phyloP scores from a whole-genome alignment of 176 grass and related monocot genomes.

The Zizania latifolia region DNA sequence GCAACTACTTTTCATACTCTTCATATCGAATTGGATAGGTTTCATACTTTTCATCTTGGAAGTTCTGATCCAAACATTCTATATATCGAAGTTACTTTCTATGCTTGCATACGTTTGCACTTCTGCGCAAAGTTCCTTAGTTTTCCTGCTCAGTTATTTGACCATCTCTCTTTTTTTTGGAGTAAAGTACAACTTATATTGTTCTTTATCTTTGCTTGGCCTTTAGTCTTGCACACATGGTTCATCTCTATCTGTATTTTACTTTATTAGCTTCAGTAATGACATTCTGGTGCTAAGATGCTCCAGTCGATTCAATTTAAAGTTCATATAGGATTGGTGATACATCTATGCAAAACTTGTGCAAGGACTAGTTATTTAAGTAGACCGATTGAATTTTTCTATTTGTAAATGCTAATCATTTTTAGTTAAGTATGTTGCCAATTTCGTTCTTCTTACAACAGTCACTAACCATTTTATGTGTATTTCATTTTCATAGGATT shows the following conservation, averaged over 20 bases:
- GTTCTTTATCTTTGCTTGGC: background rate
- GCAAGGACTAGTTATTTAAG: background rate
- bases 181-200: background rate
- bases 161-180: background rate
- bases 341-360: background rate
- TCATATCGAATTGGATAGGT: background rate
- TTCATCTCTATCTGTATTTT: background rate
- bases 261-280: background rate
- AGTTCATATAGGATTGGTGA: background rate
- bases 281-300: background rate
- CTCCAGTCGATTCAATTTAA: background rate
- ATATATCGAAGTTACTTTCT: background rate
- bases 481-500: slow-evolving; percentile 10
- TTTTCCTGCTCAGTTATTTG: background rate
- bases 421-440: background rate
- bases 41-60: background rate
- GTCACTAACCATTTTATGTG: background rate
- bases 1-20: background rate
- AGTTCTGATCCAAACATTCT: background rate
- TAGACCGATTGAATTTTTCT: background rate
- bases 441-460: background rate
- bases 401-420: background rate
- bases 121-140: background rate
- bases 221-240: background rate
- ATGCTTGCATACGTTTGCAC: background rate